Evolutionary conservation across 345 rosid genomes (phyloP).

Genomic region (Bruguiera sexangula): DNA sequence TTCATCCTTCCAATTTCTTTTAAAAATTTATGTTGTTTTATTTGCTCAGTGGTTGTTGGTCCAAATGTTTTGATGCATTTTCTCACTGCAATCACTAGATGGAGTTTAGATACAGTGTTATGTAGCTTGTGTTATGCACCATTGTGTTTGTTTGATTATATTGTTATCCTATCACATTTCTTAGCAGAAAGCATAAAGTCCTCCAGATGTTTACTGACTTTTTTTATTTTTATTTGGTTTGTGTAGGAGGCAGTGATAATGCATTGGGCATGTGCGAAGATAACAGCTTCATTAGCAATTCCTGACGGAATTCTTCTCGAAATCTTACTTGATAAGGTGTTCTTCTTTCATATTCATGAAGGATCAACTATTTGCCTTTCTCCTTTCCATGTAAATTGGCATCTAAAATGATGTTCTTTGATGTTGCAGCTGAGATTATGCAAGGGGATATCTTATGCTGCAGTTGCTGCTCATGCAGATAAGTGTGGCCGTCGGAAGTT

Average conservation of each 20-base stretch:
- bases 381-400: constrained; percentile 7
- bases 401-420: constrained; percentile 25
- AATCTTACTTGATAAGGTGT: constrained; percentile 89
- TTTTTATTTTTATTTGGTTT: constrained; percentile 4
- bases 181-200: too few relatives aligned
- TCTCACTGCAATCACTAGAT: too few relatives aligned
- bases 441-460: constrained; percentile 93
- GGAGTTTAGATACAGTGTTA: too few relatives aligned
- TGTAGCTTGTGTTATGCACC: too few relatives aligned
- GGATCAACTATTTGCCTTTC: not conserved
- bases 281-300: constrained; percentile 83
- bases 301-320: constrained; percentile 85
- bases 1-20: not conserved
- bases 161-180: too few relatives aligned
- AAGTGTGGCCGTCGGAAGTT: constrained; percentile 83
- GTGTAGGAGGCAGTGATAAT: constrained; percentile 88
- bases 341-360: not conserved
- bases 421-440: constrained; percentile 75
- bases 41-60: too few relatives aligned
- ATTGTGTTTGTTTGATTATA: too few relatives aligned
- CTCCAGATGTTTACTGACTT: too few relatives aligned
- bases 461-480: constrained; percentile 99
- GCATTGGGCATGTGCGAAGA: constrained; percentile 98
- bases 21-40: too few relatives aligned
- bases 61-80: too few relatives aligned